A percentile compares a stretch with the other conserved stretches of the same genome.
phyloP scores from a whole-genome alignment of 75 land plant genomes.

The Sequoia sempervirens region DNA sequence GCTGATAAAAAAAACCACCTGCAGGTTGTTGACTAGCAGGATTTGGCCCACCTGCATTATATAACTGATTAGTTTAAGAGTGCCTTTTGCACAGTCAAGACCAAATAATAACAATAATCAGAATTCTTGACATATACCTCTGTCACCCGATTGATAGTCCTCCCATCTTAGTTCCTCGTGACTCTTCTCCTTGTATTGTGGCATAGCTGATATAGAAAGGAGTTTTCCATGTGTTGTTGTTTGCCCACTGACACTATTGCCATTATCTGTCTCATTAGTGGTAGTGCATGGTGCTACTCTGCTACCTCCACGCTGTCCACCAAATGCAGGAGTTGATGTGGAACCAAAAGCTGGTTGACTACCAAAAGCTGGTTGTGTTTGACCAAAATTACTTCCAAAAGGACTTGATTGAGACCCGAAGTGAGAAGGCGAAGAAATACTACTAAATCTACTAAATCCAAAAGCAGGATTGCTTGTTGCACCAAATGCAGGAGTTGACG shows the following conservation, averaged over 20 bases:
- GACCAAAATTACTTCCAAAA: constrained; percentile 49
- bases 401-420: constrained; percentile 61
- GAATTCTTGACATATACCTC: constrained; percentile 41
- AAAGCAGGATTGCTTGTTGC: too few relatives aligned
- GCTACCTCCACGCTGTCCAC: constrained; percentile 77
- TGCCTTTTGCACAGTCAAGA: not conserved
- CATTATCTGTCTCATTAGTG: constrained; percentile 69
- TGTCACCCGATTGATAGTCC: constrained; percentile 91
- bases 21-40: constrained; percentile 53
- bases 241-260: constrained; percentile 32
- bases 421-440: too few relatives aligned
- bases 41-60: constrained; percentile 70
- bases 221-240: constrained; percentile 49
- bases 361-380: constrained; percentile 26
- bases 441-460: too few relatives aligned
- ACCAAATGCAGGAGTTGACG: too few relatives aligned
- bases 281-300: constrained; percentile 63
- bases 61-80: not conserved
- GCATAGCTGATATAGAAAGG: constrained; percentile 98
- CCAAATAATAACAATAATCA: constrained; percentile 1
- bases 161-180: constrained; percentile 97
- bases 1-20: constrained; percentile 33
- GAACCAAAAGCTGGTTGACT: too few relatives aligned
- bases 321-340: constrained; percentile 68
- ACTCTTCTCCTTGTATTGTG: constrained; percentile 84